These are phyloP conservation scores for Butyriboletus appendiculatus DNA, from an alignment of 1,284 basidiomycete species.

Conservation along the genomic window DNA sequence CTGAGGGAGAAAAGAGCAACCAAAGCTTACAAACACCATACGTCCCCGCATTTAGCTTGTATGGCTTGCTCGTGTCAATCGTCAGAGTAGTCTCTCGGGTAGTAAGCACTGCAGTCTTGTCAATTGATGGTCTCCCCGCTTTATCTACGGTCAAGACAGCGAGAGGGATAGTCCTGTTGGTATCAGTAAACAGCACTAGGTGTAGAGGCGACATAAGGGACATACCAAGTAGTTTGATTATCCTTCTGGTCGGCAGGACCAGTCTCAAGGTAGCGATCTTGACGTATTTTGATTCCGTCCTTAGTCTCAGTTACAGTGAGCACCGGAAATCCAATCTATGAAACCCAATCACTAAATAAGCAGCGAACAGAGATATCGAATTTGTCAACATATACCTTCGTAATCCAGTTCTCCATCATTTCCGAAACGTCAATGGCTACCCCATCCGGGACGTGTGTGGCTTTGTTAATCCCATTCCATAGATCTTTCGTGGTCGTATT, in stretches of 20 bases:
- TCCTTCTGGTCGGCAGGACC: slow-evolving; percentile 80
- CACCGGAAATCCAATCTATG: slow-evolving; percentile 83
- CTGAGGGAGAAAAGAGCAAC: background rate
- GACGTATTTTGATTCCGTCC: slow-evolving; percentile 74
- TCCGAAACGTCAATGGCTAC: slow-evolving; percentile 64
- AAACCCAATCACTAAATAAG: slow-evolving; percentile 1
- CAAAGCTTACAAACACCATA: slow-evolving; percentile 79
- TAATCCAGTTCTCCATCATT: slow-evolving; percentile 94
- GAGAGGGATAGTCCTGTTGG: slow-evolving; percentile 75
- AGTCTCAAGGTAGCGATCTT: slow-evolving; percentile 92
- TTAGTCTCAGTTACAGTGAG: slow-evolving; percentile 81
- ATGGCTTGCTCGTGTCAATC: slow-evolving; percentile 70
- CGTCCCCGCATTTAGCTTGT: slow-evolving; percentile 90
- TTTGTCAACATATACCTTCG: slow-evolving; percentile 53
- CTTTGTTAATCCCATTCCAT: slow-evolving; percentile 85
- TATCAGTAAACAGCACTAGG: background rate
- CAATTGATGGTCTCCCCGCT: slow-evolving; percentile 59
- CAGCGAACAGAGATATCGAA: background rate
- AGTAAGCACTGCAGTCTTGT: slow-evolving; percentile 69
- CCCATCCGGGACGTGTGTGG: slow-evolving; percentile 51
- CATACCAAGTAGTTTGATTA: slow-evolving; percentile 88
- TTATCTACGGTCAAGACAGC: slow-evolving; percentile 67
- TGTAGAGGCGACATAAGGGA: background rate
- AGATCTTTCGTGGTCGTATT: slow-evolving; percentile 89
- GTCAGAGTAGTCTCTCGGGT: slow-evolving; percentile 70